These are phyloP conservation scores for Juncus effusus DNA, from an alignment of 176 grass and related monocot species.

Conservation along the genomic window DNA sequence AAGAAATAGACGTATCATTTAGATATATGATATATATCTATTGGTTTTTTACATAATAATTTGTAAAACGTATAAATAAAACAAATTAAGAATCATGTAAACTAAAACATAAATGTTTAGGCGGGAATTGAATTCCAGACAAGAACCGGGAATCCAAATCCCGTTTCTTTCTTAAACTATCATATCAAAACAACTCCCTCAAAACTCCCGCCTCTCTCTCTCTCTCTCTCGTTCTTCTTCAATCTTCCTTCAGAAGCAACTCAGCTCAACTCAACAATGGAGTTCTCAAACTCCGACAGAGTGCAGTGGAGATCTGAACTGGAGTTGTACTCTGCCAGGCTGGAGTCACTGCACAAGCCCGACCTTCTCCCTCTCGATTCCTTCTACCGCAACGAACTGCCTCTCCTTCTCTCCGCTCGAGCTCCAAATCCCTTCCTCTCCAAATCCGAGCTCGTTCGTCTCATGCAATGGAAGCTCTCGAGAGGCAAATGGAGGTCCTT, in stretches of 20 bases:
- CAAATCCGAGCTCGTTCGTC: constrained; percentile 65
- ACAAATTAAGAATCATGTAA: no score
- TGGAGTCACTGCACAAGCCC: constrained; percentile 52
- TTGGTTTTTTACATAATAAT: no score
- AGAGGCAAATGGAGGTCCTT: constrained; percentile 80
- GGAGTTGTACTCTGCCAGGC: constrained; percentile 44
- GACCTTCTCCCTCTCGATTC: constrained; percentile 55
- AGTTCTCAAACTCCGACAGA: constrained; percentile 49
- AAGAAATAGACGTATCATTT: no score
- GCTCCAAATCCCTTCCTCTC: constrained; percentile 54
- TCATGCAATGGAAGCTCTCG: constrained; percentile 95
- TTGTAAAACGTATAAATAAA: no score
- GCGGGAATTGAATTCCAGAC: no score
- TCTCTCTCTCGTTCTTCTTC: no score
- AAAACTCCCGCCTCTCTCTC: no score
- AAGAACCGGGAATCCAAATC: no score
- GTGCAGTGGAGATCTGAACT: constrained; percentile 55
- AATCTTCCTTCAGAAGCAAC: background rate
- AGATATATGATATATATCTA: no score
- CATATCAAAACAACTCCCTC: no score
- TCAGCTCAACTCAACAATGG: constrained; percentile 31
- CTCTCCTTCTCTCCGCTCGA: constrained; percentile 46
- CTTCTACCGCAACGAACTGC: constrained; percentile 76
- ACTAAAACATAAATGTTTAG: no score
- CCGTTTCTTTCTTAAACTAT: no score